Percentiles rank a stretch among this genome's conserved stretches.
These are phyloP conservation scores for Scheffersomyces ergatensis DNA, from an alignment of 805 yeast species.

Conservation along the genomic window DNA sequence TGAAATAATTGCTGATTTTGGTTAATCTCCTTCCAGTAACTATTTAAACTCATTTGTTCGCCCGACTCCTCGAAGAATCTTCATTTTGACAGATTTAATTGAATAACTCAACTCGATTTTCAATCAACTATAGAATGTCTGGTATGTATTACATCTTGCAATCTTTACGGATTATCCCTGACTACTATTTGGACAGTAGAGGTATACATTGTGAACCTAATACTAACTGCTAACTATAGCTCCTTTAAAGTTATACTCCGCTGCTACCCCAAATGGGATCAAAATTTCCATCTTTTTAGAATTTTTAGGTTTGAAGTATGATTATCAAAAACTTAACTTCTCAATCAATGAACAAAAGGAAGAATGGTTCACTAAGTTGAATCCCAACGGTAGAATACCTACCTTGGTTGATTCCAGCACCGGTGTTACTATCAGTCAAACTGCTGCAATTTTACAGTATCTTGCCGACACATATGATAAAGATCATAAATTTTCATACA, in stretches of 20 bases:
- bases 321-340: constrained; percentile 41
- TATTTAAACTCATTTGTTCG: too few relatives aligned
- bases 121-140: too few relatives aligned
- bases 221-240: not conserved
- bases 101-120: too few relatives aligned
- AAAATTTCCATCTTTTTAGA: constrained; percentile 42
- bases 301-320: constrained; percentile 40
- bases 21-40: too few relatives aligned
- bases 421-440: constrained; percentile 52
- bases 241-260: constrained; percentile 15
- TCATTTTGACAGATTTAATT: too few relatives aligned
- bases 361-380: constrained; percentile 53
- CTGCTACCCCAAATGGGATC: constrained; percentile 44
- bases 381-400: constrained; percentile 67
- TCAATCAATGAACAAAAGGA: constrained; percentile 46
- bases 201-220: too few relatives aligned
- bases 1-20: too few relatives aligned
- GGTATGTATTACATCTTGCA: too few relatives aligned
- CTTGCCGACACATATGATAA: constrained; percentile 60
- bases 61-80: too few relatives aligned
- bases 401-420: constrained; percentile 41
- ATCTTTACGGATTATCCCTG: too few relatives aligned
- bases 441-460: constrained; percentile 61
- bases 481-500: constrained; percentile 45
- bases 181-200: too few relatives aligned